Conservation (phyloP, 2,329 filamentous ascomycete species). For the Calonectria pauciramosa region DNA sequence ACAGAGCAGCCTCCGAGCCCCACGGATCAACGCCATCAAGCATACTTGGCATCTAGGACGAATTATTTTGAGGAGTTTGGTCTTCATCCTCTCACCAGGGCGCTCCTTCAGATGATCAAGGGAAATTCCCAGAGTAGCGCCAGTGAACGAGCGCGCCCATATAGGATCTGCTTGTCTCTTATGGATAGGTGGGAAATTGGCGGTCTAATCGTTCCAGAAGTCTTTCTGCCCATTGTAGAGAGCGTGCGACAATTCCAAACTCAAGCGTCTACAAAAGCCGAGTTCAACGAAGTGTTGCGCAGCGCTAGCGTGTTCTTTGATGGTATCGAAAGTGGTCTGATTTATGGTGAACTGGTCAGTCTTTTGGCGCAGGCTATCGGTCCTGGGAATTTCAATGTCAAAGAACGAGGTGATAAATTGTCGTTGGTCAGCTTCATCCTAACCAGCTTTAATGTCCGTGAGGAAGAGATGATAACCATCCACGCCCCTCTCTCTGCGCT, state of each 20-base stretch:
- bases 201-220: constrained; percentile 85
- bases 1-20: constrained; percentile 61
- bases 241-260: constrained; percentile 83
- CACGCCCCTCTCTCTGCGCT: constrained; percentile 81
- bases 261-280: constrained; percentile 72
- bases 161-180: constrained; percentile 91
- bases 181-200: constrained; percentile 99
- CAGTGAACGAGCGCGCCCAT: constrained; percentile 83
- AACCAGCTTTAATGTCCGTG: constrained; percentile 89
- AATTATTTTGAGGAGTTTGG: constrained; percentile 89
- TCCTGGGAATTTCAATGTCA: constrained; percentile 56
- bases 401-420: constrained; percentile 73
- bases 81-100: constrained; percentile 78
- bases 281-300: constrained; percentile 88
- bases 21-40: constrained; percentile 59
- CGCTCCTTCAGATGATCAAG: constrained; percentile 83
- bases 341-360: constrained; percentile 85
- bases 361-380: constrained; percentile 74
- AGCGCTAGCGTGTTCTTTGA: constrained; percentile 98
- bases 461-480: constrained; percentile 93
- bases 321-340: constrained; percentile 92
- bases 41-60: constrained; percentile 70
- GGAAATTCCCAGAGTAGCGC: constrained; percentile 44
- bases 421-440: constrained; percentile 86
- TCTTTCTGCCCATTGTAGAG: constrained; percentile 88